A percentile compares a stretch with the other conserved stretches of the same genome.
These are phyloP conservation scores for Rhodomyrtus tomentosa DNA, from an alignment of 345 rosid species.

Conservation along the genomic window DNA sequence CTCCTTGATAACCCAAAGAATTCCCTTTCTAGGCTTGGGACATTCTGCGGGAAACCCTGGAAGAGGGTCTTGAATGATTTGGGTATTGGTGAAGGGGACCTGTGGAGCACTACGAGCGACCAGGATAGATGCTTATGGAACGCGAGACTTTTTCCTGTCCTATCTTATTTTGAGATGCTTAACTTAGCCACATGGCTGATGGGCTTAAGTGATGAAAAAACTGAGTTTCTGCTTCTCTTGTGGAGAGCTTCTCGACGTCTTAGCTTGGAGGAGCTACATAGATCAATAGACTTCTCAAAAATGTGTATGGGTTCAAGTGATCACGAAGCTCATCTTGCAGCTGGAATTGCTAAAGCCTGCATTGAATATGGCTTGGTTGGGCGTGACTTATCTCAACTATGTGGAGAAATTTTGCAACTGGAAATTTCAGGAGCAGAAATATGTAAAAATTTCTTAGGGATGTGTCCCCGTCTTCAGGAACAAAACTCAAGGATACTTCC, in stretches of 20 bases:
- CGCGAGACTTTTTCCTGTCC: conserved; percentile 75
- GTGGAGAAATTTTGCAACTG: conserved; percentile 78
- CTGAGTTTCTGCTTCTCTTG: conserved; percentile 26
- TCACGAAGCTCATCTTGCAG: conserved; percentile 92
- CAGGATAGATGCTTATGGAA: conserved; percentile 90
- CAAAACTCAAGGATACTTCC: conserved; percentile 86
- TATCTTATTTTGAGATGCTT: conserved; percentile 73
- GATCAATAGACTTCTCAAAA: conserved; percentile 78
- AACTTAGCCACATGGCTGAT: conserved; percentile 73
- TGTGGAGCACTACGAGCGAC: conserved; percentile 45
- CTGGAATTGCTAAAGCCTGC: conserved; percentile 90
- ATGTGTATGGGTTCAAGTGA: conserved; percentile 75
- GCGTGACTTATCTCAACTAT: conserved; percentile 65
- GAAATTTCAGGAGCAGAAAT: conserved; percentile 43
- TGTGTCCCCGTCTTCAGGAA: conserved; percentile 59
- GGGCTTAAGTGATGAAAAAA: conserved; percentile 53
- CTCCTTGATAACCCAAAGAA: conserved; percentile 92
- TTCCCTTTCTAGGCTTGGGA: conserved; percentile 49
- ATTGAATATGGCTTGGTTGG: conserved; percentile 86
- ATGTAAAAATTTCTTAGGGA: conserved; percentile 61
- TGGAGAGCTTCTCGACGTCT: conserved; percentile 78
- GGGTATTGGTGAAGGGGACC: conserved; percentile 57
- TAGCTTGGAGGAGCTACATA: conserved; percentile 95
- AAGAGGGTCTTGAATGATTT: conserved; percentile 59
- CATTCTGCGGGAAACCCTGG: conserved; percentile 93